These are phyloP conservation scores for Trichoderma afroharzianum DNA, from an alignment of 2,329 filamentous ascomycete genomes.

Conservation along the genomic window DNA sequence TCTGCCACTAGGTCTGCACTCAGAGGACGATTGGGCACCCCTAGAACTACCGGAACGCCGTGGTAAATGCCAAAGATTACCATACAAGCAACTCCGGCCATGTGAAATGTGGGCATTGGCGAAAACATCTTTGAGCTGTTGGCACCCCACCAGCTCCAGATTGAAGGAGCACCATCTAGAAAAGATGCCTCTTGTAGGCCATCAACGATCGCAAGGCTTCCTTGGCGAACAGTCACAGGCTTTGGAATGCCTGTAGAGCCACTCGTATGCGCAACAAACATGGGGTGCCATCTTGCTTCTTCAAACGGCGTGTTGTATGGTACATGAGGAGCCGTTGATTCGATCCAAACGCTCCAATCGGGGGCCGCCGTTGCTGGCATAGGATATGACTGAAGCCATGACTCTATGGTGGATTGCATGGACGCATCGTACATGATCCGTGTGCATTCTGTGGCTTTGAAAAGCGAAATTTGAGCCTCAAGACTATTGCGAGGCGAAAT, in stretches of 20 bases:
- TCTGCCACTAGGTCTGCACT: conserved; percentile 33
- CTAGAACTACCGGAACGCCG: conserved; percentile 25
- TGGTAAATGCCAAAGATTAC: conserved; percentile 31
- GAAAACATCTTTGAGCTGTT: conserved; percentile 7
- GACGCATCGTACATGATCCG: conserved; percentile 31
- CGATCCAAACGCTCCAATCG: conserved; percentile 35
- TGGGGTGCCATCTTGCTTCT: conserved; percentile 40
- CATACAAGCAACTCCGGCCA: conserved; percentile 30
- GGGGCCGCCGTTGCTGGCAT: conserved; percentile 38
- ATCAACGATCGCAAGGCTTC: conserved; percentile 37
- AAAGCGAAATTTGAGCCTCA: conserved; percentile 43
- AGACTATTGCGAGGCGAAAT: conserved; percentile 41
- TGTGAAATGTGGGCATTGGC: conserved; percentile 39
- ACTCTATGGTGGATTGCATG: conserved; percentile 12
- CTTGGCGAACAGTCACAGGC: conserved; percentile 39
- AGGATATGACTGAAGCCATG: conserved; percentile 20
- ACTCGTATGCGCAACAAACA: conserved; percentile 43
- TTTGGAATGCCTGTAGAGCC: conserved; percentile 46
- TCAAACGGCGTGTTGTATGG: conserved; percentile 42
- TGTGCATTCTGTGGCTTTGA: conserved; percentile 42
- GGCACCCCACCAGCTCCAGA: conserved; percentile 15
- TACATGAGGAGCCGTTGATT: conserved; percentile 32
- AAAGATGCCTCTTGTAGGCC: conserved; percentile 25
- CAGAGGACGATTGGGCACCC: conserved; percentile 33
- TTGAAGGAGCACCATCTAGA: conserved; percentile 22